Evolutionary conservation across 331 rosid species (phyloP), one percentile per base, ranked within the genome.

Genomic region (Dryas integrifolia): DNA sequence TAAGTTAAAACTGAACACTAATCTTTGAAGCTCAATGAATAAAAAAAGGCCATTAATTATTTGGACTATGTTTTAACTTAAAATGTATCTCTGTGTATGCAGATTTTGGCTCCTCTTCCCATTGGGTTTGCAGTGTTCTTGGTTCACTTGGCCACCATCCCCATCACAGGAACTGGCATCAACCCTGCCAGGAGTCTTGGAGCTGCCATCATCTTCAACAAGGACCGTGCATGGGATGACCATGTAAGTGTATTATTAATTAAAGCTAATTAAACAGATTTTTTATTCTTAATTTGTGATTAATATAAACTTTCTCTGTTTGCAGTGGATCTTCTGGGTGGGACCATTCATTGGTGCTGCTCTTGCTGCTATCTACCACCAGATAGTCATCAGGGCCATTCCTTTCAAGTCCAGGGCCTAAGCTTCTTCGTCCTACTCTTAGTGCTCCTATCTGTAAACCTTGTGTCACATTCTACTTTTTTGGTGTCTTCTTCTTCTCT

Each of bases 131-230:
- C 98, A 2, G 97, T 93, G 81, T 93, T 93, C 82, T 77, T 93
- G 88, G 98, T 93, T 73, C 98, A 91, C 73, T 87, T 93, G 92
- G 98, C 97, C 24, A 93, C 98, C 15, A 93, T 93, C 77, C 94
- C 98, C 53, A 91, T 91, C 72, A 93, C 98, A 0, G 97, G 98
- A 61, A 93, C 97, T 12, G 88, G 98, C 21, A 92, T 90, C 30
- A 92, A 92, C 88, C 98, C 96, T 0, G 98, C 98, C 3, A 84
- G 98, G 80, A 92, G 98, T 82, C 93, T 92, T 11, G 98, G 97
- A 72, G 98, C 98, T 72, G 98, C 98, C 12, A 70, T 92, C 66
- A 80, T 92, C 82, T 90, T 72, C 90, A 86, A 92, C 92, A 80
- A 72, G 73, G 84, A 83, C 40, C 82, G 5, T 14, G 96, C 94